phyloP scores from a whole-genome alignment of 805 yeast genomes.

The Cyberlindnera maclurae region DNA sequence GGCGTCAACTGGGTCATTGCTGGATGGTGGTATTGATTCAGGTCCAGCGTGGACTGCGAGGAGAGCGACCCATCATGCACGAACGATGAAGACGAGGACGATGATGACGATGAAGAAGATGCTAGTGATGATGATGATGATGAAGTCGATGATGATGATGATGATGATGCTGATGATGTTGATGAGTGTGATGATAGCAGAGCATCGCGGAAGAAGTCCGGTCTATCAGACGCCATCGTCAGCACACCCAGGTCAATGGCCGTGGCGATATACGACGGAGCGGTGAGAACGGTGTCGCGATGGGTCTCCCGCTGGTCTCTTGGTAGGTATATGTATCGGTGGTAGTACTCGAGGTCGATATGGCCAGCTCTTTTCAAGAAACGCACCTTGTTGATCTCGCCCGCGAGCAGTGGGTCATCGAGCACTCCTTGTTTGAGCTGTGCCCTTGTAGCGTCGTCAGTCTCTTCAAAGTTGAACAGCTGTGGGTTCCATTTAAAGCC shows the following conservation, averaged over 20 bases:
- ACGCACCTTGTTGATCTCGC: constrained; percentile 16
- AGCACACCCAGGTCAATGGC: constrained; percentile 21
- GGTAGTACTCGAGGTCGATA: constrained; percentile 22
- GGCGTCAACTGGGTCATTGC: not conserved
- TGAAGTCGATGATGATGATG: constrained; percentile 1
- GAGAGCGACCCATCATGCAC: not conserved
- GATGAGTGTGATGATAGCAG: constrained; percentile 3
- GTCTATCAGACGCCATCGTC: constrained; percentile 9
- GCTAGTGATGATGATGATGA: not conserved
- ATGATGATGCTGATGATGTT: constrained; percentile 5
- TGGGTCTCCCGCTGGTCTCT: constrained; percentile 5
- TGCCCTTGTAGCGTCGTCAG: constrained; percentile 6
- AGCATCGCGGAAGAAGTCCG: constrained; percentile 8
- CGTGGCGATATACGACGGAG: constrained; percentile 19
- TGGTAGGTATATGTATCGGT: constrained; percentile 17
- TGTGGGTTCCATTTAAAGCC: constrained; percentile 21
- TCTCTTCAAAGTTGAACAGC: constrained; percentile 14
- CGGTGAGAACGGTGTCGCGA: constrained; percentile 14
- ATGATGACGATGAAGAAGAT: not conserved
- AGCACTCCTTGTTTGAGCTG: constrained; percentile 12
- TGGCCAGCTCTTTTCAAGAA: constrained; percentile 21
- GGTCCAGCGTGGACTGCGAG: too few species aligned
- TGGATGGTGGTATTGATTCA: not conserved
- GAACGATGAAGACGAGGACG: not conserved
- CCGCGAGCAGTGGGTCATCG: constrained; percentile 9